Evolutionary conservation across 2,329 filamentous ascomycete species (phyloP).

Genomic region (Macrophomina tecta): DNA sequence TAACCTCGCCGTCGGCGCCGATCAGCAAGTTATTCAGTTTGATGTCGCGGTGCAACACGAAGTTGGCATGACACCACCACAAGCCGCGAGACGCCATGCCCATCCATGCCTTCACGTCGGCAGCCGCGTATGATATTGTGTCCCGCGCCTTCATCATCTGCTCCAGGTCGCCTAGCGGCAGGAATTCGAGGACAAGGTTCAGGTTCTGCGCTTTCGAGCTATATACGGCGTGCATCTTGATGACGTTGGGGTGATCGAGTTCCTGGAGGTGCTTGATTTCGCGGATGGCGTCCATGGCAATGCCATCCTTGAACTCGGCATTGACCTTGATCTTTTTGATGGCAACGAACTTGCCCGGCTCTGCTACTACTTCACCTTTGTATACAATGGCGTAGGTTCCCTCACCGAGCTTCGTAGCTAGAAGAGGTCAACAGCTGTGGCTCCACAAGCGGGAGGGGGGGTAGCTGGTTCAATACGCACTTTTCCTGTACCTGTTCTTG

Average conservation of each 20-base stretch:
- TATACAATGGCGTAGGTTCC: conserved; percentile 98
- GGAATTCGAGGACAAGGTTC: conserved; percentile 91
- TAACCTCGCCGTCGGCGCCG: conserved; percentile 88
- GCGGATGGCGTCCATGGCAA: conserved; percentile 91
- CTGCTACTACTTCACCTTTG: conserved; percentile 76
- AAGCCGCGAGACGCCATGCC: conserved; percentile 92
- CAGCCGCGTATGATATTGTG: conserved; percentile 78
- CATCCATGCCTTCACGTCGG: conserved; percentile 98
- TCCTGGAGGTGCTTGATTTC: conserved; percentile 97
- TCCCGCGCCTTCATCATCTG: conserved; percentile 88
- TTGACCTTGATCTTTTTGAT: conserved; percentile 93
- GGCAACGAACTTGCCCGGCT: conserved; percentile 78
- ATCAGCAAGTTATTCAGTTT: conserved; percentile 98
- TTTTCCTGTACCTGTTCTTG: conserved; percentile 64
- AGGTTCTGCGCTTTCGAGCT: conserved; percentile 96
- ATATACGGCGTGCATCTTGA: conserved; percentile 90
- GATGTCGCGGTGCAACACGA: conserved; percentile 94
- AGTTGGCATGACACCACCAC: conserved; percentile 97
- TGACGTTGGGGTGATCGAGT: conserved; percentile 93
- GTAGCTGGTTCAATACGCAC: conserved; percentile 21
- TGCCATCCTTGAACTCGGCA: conserved; percentile 85
- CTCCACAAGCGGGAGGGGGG: neutral
- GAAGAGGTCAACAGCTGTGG: conserved; percentile 15
- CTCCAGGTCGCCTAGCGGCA: conserved; percentile 92
- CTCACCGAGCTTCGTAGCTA: conserved; percentile 89